Base-by-base conservation (phyloP, 2,329 filamentous ascomycete genomes). In the Ceratocystis variospora region DNA sequence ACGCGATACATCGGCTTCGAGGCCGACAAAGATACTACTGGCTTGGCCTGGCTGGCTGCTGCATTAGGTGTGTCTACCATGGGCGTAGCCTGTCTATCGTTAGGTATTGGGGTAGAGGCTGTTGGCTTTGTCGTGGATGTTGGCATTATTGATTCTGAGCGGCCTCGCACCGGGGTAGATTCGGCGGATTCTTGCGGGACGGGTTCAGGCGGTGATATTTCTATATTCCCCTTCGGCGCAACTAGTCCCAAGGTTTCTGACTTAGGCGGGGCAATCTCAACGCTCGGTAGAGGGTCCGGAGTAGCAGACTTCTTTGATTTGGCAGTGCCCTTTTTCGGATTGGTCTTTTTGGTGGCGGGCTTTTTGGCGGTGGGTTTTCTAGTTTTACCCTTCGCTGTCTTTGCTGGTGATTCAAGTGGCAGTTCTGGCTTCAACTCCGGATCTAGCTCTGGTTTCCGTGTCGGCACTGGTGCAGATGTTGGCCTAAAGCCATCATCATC, bases 1-100 rank as follows among this genome's bases (percentile, higher is more conserved):
- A 83, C 79, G 17, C 80, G 76, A 68, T 79, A 80, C 17, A 76
- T 69, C 17, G 79, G 78, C 68, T 78, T 68, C 8, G 48, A 17
- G 8, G 37, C 33, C 45, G 5, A 48, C 17, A 62, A 28, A 8
- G 61, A 25, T 5, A 41, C 25, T 45, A 53, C 61, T 25, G 50
- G 69, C 62, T 68, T 68, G 68, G 41, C 7, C 19, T 33, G 61
- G 17, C 25, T 66, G 62, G 41, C 69, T 46, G 22, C 66, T 62
- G 31, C 28, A 57, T 66, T 50, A 22, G 46, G 64, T 44, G 64
- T 66, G 65, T 33, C 48, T 22, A 48, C 50, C 19, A 25, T 25
- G 28, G 44, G 31, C 5, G 61, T 50, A 17, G 44, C 22, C 2
- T 2, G 61, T 19, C 17, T 17, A 45, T 33, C 19, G 7, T 25